These are phyloP conservation scores for Platanthera guangdongensis DNA, from an alignment of 106 monocot genomes.

Conservation along the genomic window DNA sequence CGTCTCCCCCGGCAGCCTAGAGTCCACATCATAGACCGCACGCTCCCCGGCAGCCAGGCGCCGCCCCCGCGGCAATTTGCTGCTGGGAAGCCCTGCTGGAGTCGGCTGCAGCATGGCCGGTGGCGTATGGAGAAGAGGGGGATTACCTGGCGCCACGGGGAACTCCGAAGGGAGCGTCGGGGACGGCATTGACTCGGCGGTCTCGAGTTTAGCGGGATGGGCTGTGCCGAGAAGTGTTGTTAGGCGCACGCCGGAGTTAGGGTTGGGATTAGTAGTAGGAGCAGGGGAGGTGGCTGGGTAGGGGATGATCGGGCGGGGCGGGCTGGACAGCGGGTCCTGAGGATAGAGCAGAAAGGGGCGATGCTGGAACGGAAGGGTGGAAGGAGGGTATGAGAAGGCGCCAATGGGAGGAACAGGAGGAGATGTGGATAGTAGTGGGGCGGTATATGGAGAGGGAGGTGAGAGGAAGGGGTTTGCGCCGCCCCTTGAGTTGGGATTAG, in stretches of 20 bases:
- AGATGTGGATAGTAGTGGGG: slow-evolving; percentile 10
- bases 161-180: slow-evolving; percentile 22
- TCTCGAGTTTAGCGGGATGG: slow-evolving; percentile 40
- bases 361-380: slow-evolving; percentile 18
- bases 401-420: slow-evolving; percentile 11
- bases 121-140: slow-evolving; percentile 36
- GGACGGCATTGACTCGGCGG: slow-evolving; percentile 56
- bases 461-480: neutral
- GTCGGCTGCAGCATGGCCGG: slow-evolving; percentile 40
- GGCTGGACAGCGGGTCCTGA: slow-evolving; percentile 12
- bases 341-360: slow-evolving; percentile 18
- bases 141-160: slow-evolving; percentile 11
- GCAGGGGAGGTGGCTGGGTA: slow-evolving; percentile 9
- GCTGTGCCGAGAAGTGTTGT: slow-evolving; percentile 67
- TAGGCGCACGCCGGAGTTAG: slow-evolving; percentile 59
- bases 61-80: slow-evolving; percentile 73
- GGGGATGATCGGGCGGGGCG: slow-evolving; percentile 12
- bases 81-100: slow-evolving; percentile 50
- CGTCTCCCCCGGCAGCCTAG: slow-evolving; percentile 45
- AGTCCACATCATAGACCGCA: slow-evolving; percentile 77
- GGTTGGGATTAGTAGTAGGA: slow-evolving; percentile 17
- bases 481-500: neutral
- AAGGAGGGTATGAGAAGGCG: slow-evolving; percentile 8
- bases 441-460: slow-evolving; percentile 8
- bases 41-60: slow-evolving; percentile 41